phyloP scores from a whole-genome alignment of 2,329 filamentous ascomycete species.

The Epicoccum nigrum region DNA sequence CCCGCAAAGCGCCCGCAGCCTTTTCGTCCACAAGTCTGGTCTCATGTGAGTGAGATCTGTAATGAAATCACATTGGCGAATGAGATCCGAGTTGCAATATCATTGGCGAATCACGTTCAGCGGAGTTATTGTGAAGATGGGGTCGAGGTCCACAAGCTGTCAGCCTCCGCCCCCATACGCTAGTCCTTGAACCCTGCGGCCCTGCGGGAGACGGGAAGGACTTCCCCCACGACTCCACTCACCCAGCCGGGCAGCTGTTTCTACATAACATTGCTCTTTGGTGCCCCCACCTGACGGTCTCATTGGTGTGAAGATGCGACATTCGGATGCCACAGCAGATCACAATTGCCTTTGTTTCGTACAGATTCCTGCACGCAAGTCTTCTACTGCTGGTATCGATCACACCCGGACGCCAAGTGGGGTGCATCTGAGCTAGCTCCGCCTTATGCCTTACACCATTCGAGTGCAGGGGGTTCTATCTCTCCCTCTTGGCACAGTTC shows the following conservation, averaged over 20 bases:
- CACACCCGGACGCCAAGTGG: too few species aligned
- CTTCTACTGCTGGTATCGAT: too few species aligned
- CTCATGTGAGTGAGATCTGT: not conserved
- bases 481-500: conserved; percentile 14
- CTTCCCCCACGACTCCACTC: conserved; percentile 5
- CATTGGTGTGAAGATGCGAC: too few species aligned
- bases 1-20: conserved; percentile 1
- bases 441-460: conserved; percentile 6
- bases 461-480: conserved; percentile 7
- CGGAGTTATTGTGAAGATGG: conserved; percentile 4
- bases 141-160: conserved; percentile 6
- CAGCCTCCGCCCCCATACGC: not conserved
- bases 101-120: conserved; percentile 3
- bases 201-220: conserved; percentile 18
- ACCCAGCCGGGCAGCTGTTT: too few species aligned
- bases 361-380: too few species aligned
- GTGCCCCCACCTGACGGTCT: too few species aligned
- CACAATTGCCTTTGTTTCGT: too few species aligned
- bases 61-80: not conserved
- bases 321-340: too few species aligned
- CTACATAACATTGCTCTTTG: too few species aligned
- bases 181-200: conserved; percentile 10
- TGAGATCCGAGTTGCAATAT: not conserved
- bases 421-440: not conserved
- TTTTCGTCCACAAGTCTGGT: not conserved